Evolutionary conservation across 495 filamentous ascomycete species (phyloP).

Genomic region (Tuber borchii): DNA sequence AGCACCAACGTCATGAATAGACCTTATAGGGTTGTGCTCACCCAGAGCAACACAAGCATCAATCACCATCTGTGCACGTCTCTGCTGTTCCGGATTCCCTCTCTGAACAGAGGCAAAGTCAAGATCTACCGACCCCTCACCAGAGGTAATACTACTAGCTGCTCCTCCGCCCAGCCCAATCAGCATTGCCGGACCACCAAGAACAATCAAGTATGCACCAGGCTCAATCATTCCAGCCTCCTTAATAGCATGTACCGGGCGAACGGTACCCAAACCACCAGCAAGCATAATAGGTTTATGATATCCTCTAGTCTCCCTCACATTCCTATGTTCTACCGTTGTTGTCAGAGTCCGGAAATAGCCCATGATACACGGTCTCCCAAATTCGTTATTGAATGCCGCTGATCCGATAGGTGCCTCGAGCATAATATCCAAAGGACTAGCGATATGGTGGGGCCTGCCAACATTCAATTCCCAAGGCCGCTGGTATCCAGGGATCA

Average conservation of each 20-base stretch:
- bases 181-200: slow-evolving; percentile 94
- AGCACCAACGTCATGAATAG: slow-evolving; percentile 96
- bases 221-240: slow-evolving; percentile 65
- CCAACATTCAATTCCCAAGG: slow-evolving; percentile 92
- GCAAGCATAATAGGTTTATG: slow-evolving; percentile 99
- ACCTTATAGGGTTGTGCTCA: slow-evolving; percentile 75
- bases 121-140: slow-evolving; percentile 78
- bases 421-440: slow-evolving; percentile 90
- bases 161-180: slow-evolving; percentile 94
- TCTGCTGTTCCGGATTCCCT: slow-evolving; percentile 90
- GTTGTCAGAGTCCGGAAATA: slow-evolving; percentile 83
- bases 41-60: slow-evolving; percentile 83
- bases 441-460: slow-evolving; percentile 84
- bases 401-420: slow-evolving; percentile 93
- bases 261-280: slow-evolving; percentile 90
- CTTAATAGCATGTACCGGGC: slow-evolving; percentile 87
- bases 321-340: slow-evolving; percentile 55
- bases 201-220: slow-evolving; percentile 79
- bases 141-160: slow-evolving; percentile 81
- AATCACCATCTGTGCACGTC: slow-evolving; percentile 93
- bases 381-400: slow-evolving; percentile 96
- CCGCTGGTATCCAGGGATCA: slow-evolving; percentile 69
- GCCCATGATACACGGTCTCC: slow-evolving; percentile 79
- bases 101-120: slow-evolving; percentile 96
- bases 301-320: slow-evolving; percentile 74